These are phyloP conservation scores for Nematocida ironsii DNA, from an alignment of 371 early-diverging fungal genomes.

Conservation along the genomic window DNA sequence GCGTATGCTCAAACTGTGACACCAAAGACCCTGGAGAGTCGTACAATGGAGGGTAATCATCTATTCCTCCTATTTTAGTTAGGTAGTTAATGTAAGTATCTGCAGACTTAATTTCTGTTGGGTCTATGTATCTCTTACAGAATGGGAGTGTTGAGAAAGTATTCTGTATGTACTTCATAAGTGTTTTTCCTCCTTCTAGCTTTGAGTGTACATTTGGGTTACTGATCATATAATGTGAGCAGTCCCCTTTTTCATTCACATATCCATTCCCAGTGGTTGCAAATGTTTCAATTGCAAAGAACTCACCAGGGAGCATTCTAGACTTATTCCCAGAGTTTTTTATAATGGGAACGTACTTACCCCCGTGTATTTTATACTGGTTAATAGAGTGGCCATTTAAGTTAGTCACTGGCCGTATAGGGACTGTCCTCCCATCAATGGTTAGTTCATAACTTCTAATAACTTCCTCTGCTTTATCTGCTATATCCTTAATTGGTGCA, in stretches of 20 bases:
- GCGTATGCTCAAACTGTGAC: constrained; percentile 95
- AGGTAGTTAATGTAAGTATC: constrained; percentile 78
- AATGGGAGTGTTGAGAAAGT: constrained; percentile 93
- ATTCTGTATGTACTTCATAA: constrained; percentile 81
- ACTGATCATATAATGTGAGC: constrained; percentile 83
- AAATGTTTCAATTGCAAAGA: constrained; percentile 97
- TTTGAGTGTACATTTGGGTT: constrained; percentile 16
- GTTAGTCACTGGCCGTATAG: constrained; percentile 83
- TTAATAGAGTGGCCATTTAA: constrained; percentile 94
- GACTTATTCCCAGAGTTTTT: constrained; percentile 79
- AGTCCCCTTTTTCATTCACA: constrained; percentile 84
- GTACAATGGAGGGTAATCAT: constrained; percentile 84
- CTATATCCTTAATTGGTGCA: constrained; percentile 88
- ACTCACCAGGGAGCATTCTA: constrained; percentile 90
- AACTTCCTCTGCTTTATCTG: constrained; percentile 90
- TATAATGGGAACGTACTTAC: constrained; percentile 91
- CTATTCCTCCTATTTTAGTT: constrained; percentile 79
- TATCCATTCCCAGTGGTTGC: constrained; percentile 91
- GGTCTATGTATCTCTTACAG: constrained; percentile 91
- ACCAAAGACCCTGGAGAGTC: constrained; percentile 86
- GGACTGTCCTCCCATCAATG: constrained; percentile 84
- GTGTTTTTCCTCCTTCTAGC: constrained; percentile 62
- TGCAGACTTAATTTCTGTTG: constrained; percentile 76
- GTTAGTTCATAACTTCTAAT: constrained; percentile 95
- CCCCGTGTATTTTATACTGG: constrained; percentile 87